These are phyloP conservation scores for Coemansia sp. DNA, from an alignment of 192 early-diverging fungal genomes.

Conservation along the genomic window DNA sequence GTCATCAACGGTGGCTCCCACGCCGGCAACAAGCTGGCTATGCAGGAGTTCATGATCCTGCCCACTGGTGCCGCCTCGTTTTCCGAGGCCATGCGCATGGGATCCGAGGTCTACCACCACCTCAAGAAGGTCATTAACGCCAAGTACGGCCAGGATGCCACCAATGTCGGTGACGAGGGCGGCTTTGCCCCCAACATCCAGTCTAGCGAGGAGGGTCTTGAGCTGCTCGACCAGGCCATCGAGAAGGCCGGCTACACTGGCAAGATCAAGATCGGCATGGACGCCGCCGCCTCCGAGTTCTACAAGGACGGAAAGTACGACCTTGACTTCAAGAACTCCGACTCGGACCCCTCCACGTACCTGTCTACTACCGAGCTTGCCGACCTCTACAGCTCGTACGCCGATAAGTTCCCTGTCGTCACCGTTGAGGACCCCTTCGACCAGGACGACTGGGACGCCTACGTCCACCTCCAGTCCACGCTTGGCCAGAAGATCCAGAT, in stretches of 20 bases:
- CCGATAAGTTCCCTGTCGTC: conserved; percentile 84
- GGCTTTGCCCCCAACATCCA: conserved; percentile 99
- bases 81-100: conserved; percentile 96
- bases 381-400: conserved; percentile 80
- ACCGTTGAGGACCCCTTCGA: conserved; percentile 99
- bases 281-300: conserved; percentile 97
- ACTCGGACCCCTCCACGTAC: conserved; percentile 73
- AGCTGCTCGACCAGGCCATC: conserved; percentile 87
- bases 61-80: conserved; percentile 92
- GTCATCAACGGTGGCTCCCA: conserved; percentile 99
- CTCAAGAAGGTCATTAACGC: conserved; percentile 97
- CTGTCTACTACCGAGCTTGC: conserved; percentile 77
- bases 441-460: conserved; percentile 97
- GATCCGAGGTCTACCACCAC: conserved; percentile 95
- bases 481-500: conserved; percentile 76
- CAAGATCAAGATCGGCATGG: conserved; percentile 97
- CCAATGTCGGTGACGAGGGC: conserved; percentile 99
- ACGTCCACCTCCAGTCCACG: conserved; percentile 70
- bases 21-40: conserved; percentile 99
- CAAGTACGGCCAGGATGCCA: conserved; percentile 99
- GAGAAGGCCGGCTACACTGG: conserved; percentile 93
- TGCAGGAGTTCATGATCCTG: conserved; percentile 99
- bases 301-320: conserved; percentile 97
- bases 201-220: conserved; percentile 93
- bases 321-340: conserved; percentile 94